Evolutionary conservation across 2,329 filamentous ascomycete species (phyloP), one percentile per base, ranked within the genome.

Genomic region (Pseudogymnoascus sp.): DNA sequence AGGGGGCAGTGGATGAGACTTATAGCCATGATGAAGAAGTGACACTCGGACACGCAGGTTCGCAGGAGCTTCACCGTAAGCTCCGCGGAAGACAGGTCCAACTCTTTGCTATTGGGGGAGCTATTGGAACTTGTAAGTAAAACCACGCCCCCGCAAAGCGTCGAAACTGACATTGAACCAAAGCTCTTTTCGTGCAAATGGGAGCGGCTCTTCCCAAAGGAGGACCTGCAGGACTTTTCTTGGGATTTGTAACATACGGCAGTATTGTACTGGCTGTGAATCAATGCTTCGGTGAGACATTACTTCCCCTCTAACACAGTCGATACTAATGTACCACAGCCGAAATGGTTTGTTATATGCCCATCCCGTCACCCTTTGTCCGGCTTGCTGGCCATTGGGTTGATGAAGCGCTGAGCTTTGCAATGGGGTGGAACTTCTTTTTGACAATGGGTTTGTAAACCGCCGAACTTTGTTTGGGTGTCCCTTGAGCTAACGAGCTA

Each of bases 371-470:
- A 1, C 77, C 76, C 1, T 81, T 81, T 65, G 78, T 80, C 67
- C 78, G 78, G 9, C 82, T 79, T 73, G 79, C 80, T 18, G 77
- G 76, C 30, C 79, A 78, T 32, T 82, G 79, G 62, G 76, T 79
- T 20, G 80, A 82, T 63, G 79, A 81, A 65, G 79, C 80, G 1
- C 77, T 81, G 60, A 80, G 80, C 25, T 82, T 82, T 64, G 79
- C 80, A 3, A 72, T 81, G 18, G 81, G 79, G 0, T 83, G 79
- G 80, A 83, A 83, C 62, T 82, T 82, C 69, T 87, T 83, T 81
- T 83, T 86, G 30, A 43, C 28, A 25, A 62, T 62, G 60, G 60
- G 60, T 62, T 25, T 12, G 50, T 16, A 6, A 12, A 35, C 39
- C 12, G 66, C 9, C 22, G 11, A 43, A 9, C 18, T 43, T 38